These are phyloP conservation scores for Candida insectalens DNA, from an alignment of 805 yeast genomes.

Conservation along the genomic window DNA sequence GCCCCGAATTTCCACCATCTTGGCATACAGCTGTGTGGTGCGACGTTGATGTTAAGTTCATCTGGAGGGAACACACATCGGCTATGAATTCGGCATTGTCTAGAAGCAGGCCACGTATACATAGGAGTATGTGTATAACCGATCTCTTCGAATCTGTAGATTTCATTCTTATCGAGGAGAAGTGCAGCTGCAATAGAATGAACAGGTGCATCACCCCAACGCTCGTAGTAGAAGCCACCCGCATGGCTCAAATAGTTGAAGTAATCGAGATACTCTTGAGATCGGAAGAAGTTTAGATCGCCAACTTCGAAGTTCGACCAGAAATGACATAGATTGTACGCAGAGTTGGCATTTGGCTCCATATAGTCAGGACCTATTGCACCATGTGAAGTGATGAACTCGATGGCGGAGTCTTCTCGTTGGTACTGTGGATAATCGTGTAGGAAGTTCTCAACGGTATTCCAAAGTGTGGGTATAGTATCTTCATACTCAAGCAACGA, in stretches of 20 bases:
- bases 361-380: slow-evolving; percentile 34
- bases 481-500: slow-evolving; percentile 72
- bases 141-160: slow-evolving; percentile 73
- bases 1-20: slow-evolving; percentile 71
- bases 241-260: slow-evolving; percentile 54
- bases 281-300: slow-evolving; percentile 57
- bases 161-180: slow-evolving; percentile 45
- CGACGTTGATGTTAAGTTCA: slow-evolving; percentile 31
- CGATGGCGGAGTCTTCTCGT: slow-evolving; percentile 55
- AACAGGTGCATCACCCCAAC: slow-evolving; percentile 96
- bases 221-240: slow-evolving; percentile 76
- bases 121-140: slow-evolving; percentile 76
- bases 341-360: slow-evolving; percentile 34
- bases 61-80: slow-evolving; percentile 40
- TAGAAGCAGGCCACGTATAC: slow-evolving; percentile 47
- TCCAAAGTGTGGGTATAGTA: slow-evolving; percentile 84
- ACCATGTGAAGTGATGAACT: slow-evolving; percentile 44
- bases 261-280: slow-evolving; percentile 49
- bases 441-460: slow-evolving; percentile 55
- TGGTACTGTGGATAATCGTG: slow-evolving; percentile 48
- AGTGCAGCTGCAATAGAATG: slow-evolving; percentile 65
- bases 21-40: slow-evolving; percentile 50
- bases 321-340: slow-evolving; percentile 74
- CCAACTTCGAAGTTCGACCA: slow-evolving; percentile 87
- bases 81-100: slow-evolving; percentile 38